phyloP scores from a whole-genome alignment of 225 moss, liverwort and hornwort species.

The Polytrichum commune region DNA sequence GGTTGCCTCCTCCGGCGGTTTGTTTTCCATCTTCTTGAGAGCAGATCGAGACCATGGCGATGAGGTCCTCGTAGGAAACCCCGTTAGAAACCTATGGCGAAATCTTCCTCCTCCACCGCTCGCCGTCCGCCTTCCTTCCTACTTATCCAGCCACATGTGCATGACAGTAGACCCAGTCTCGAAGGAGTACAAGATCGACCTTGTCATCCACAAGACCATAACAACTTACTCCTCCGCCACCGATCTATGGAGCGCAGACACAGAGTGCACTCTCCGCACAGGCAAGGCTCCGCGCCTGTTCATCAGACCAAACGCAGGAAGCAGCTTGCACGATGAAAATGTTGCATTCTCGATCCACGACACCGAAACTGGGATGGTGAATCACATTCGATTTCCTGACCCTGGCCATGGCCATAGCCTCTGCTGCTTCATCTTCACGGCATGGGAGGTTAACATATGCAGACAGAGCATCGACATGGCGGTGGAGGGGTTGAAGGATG shows the following conservation, averaged over 20 bases:
- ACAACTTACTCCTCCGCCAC: background rate
- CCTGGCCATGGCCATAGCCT: background rate
- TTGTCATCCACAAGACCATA: background rate
- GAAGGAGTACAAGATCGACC: background rate
- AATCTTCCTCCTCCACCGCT: conserved; percentile 1
- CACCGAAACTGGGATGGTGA: background rate
- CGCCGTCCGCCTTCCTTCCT: background rate
- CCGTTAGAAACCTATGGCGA: background rate
- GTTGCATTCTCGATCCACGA: background rate
- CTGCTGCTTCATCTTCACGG: background rate
- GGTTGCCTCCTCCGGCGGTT: background rate
- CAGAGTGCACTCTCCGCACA: background rate
- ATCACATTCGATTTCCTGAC: background rate
- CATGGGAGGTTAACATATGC: background rate
- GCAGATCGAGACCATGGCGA: background rate
- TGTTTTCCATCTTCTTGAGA: background rate
- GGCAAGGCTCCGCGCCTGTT: background rate
- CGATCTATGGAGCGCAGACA: background rate
- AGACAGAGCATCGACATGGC: background rate
- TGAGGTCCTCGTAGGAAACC: background rate
- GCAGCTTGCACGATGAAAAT: too few species aligned
- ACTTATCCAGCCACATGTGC: background rate
- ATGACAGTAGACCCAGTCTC: background rate
- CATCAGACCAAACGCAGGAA: background rate
- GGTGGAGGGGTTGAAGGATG: background rate